Base-by-base conservation (phyloP, 1,139 yeast genomes). In the Suhomyces kunorum region DNA sequence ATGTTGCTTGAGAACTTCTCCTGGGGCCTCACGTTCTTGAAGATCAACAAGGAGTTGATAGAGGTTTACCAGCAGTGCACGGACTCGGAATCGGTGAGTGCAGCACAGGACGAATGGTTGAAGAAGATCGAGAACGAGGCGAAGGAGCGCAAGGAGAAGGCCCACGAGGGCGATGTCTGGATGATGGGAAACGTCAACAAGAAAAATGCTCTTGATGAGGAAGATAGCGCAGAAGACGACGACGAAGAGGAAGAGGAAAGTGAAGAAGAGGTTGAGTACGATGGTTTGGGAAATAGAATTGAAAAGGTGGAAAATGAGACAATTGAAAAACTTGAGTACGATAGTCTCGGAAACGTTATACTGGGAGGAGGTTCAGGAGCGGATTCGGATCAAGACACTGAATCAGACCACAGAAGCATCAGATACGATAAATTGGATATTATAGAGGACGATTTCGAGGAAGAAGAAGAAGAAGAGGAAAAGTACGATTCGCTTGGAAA, bases 11-110 rank as follows among this genome's bases (percentile, higher is more conserved):
- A 80, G 37, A 81, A 89, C 56, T 92, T 92, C 58, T 83, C 95
- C 1, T 92, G 98, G 97, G 99, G 99, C 2, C 76, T 78, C 20
- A 83, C 88, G 0, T 92, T 92, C 53, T 65, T 94, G 51, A 83
- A 85, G 43, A 80, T 94, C 40, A 94, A 94, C 58, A 76, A 78
- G 47, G 97, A 88, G 48, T 67, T 94, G 25, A 57, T 94, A 18
- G 83, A 80, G 39, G 59, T 83, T 8, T 94, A 94, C 55, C 84
- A 83, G 38, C 58, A 75, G 32, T 92, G 98, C 61, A 80, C 90
- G 0, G 96, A 92, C 54, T 76, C 86, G 1, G 89, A 75, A 4
- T 83, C 92, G 8, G 81, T 94, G 0, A 69, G 75, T 39, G 64
- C 59, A 33, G 96, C 92, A 0, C 95, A 92, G 61, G 81, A 81